A percentile compares a stretch with the other conserved stretches of the same genome.
These are phyloP conservation scores for Hydnomerulius pinastri DNA, from an alignment of 768 basidiomycete genomes.

Conservation along the genomic window DNA sequence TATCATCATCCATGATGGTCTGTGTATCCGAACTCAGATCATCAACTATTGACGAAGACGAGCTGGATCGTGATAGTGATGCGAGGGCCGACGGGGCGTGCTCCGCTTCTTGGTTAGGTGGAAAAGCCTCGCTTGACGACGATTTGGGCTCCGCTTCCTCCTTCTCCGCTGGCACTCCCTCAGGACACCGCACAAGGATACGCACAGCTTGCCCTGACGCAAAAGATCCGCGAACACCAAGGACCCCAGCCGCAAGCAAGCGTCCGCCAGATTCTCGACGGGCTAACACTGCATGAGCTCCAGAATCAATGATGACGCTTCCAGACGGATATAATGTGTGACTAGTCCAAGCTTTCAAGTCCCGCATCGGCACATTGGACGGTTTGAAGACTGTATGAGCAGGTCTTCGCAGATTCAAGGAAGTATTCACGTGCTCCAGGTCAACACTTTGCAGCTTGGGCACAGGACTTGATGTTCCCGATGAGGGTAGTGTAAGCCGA, in stretches of 20 bases:
- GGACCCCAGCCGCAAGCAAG: conserved; percentile 88
- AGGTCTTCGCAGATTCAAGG: conserved; percentile 47
- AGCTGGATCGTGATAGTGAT: conserved; percentile 39
- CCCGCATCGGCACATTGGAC: conserved; percentile 67
- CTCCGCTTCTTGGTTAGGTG: conserved; percentile 12
- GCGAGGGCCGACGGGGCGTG: conserved; percentile 40
- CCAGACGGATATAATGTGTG: conserved; percentile 92
- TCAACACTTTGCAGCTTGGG: conserved; percentile 24
- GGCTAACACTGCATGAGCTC: conserved; percentile 85
- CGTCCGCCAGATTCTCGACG: conserved; percentile 88
- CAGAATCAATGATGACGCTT: conserved; percentile 83
- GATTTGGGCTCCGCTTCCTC: conserved; percentile 18
- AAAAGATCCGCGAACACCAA: conserved; percentile 85
- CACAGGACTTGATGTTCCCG: conserved; percentile 28
- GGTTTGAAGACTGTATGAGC: conserved; percentile 90
- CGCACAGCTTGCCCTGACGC: conserved; percentile 94
- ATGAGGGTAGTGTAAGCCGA: conserved; percentile 40
- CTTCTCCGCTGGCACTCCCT: conserved; percentile 24
- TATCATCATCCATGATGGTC: conserved; percentile 35
- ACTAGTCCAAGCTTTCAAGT: conserved; percentile 96
- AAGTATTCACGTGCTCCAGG: conserved; percentile 24
- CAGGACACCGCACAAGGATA: conserved; percentile 59
- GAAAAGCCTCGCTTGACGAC: conserved; percentile 44
- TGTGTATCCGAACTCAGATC: conserved; percentile 24
- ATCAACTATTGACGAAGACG: conserved; percentile 35